Percentiles rank a stretch among this genome's conserved stretches.
Conservation (phyloP, 495 filamentous ascomycete species). For the Talaromyces liani region DNA sequence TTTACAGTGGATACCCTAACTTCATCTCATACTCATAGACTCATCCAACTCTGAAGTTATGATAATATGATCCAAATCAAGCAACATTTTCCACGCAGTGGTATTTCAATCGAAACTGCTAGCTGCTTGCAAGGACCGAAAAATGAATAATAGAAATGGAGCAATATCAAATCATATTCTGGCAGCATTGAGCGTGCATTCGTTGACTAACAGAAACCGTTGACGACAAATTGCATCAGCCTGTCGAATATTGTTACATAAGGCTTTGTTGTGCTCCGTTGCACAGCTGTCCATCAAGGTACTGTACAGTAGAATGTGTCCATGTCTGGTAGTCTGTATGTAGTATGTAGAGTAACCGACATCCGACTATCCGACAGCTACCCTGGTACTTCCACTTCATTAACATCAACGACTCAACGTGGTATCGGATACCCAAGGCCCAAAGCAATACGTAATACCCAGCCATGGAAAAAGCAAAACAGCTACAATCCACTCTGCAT, state of each 20-base stretch:
- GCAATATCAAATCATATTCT: not conserved
- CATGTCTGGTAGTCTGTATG: too few relatives aligned
- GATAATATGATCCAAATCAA: not conserved
- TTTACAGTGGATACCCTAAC: not conserved
- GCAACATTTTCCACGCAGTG: not conserved
- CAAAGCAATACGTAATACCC: not conserved
- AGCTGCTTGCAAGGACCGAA: too few relatives aligned
- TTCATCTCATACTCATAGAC: not conserved
- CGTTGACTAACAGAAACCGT: slow-evolving; percentile 4
- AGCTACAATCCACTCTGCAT: not conserved
- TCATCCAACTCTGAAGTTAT: not conserved
- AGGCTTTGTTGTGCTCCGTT: not conserved
- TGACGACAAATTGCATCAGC: slow-evolving; percentile 5
- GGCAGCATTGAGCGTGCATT: not conserved
- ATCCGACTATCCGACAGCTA: not conserved
- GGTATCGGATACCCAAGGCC: not conserved
- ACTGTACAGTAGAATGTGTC: not conserved
- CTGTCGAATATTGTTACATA: not conserved
- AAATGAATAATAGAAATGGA: not conserved
- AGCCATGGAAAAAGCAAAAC: not conserved
- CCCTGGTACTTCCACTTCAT: not conserved
- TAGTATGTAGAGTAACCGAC: not conserved
- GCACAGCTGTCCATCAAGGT: not conserved
- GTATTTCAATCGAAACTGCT: not conserved
- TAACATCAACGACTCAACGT: not conserved